Evolutionary conservation across 805 yeast species (phyloP).

Genomic region (Cyberlindnera galapagoensis): DNA sequence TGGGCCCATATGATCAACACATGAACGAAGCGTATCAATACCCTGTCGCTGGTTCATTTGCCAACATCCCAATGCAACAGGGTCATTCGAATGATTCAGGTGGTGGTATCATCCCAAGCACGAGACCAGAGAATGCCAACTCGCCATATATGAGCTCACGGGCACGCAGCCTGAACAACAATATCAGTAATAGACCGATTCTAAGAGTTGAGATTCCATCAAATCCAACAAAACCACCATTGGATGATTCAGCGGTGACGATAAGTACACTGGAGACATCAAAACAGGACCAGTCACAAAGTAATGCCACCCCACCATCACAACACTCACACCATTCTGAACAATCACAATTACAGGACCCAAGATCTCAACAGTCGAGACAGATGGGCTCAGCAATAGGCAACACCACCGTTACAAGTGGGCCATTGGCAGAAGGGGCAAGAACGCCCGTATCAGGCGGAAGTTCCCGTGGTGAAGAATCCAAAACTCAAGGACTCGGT

Average conservation of each 20-base stretch:
- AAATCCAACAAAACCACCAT: conserved; percentile 4
- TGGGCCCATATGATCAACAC: conserved; percentile 4
- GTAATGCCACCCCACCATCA: too few species aligned
- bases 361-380: too few species aligned
- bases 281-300: too few species aligned
- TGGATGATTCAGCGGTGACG: conserved; percentile 13
- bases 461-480: too few species aligned
- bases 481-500: conserved; percentile 15
- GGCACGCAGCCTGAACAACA: conserved; percentile 20
- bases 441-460: too few species aligned
- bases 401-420: too few species aligned
- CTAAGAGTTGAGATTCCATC: conserved; percentile 24
- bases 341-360: too few species aligned
- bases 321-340: too few species aligned
- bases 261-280: conserved; percentile 13
- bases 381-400: too few species aligned
- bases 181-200: conserved; percentile 20
- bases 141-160: conserved; percentile 14
- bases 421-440: too few species aligned
- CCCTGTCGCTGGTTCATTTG: conserved; percentile 5
- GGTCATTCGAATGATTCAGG: background rate
- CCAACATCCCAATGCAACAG: conserved; percentile 1
- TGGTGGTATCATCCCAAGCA: background rate
- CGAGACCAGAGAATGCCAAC: too few species aligned
- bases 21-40: conserved; percentile 6